Evolutionary conservation across 805 yeast genomes (phyloP).

Genomic region (Dipodascus geniculatus): DNA sequence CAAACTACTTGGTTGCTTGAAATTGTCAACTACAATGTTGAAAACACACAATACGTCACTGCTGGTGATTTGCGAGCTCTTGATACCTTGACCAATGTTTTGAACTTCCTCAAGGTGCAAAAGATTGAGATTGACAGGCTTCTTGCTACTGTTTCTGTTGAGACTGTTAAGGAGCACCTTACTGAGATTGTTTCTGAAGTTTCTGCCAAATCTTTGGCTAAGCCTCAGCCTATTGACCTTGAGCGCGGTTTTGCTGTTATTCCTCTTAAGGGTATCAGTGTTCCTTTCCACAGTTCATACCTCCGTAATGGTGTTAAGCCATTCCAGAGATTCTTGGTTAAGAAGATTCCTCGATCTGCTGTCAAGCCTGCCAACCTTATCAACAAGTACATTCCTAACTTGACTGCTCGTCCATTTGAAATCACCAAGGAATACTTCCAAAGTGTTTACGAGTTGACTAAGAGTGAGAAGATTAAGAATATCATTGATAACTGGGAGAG

Average conservation of each 20-base stretch:
- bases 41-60: conserved; percentile 95
- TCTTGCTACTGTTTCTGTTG: conserved; percentile 70
- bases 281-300: conserved; percentile 99
- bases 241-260: conserved; percentile 98
- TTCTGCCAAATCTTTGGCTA: conserved; percentile 65
- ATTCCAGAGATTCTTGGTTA: conserved; percentile 92
- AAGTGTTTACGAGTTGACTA: conserved; percentile 86
- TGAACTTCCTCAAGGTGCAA: conserved; percentile 87
- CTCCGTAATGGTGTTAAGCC: conserved; percentile 98
- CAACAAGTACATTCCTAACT: conserved; percentile 95
- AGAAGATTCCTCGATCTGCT: conserved; percentile 90
- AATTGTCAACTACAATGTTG: conserved; percentile 96
- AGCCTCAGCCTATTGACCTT: conserved; percentile 93
- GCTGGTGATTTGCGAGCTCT: conserved; percentile 97
- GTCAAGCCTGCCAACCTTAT: conserved; percentile 89
- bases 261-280: conserved; percentile 98
- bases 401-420: conserved; percentile 95
- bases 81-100: conserved; percentile 84
- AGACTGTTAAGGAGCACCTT: conserved; percentile 81
- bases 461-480: conserved; percentile 79
- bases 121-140: conserved; percentile 86
- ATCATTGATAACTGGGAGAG: conserved; percentile 93
- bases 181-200: conserved; percentile 81
- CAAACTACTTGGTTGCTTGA: conserved; percentile 91
- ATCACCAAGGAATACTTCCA: conserved; percentile 95